phyloP scores from a whole-genome alignment of 1,284 basidiomycete genomes.

The Leccinum subfulvum region DNA sequence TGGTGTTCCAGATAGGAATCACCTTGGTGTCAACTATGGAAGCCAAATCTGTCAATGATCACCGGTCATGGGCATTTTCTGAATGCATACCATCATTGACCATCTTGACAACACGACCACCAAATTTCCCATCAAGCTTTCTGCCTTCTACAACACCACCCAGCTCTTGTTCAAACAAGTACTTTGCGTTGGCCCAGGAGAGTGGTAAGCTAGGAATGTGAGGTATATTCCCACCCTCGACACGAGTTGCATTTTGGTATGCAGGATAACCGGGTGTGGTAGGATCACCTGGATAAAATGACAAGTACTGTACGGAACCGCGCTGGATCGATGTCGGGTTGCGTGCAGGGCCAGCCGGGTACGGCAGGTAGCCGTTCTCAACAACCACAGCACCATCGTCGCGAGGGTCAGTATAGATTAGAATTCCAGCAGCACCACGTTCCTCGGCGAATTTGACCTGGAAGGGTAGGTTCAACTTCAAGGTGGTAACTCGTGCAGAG shows the following conservation, averaged over 20 bases:
- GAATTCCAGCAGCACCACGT: slow-evolving; percentile 69
- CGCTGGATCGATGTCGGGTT: slow-evolving; percentile 85
- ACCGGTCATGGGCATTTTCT: slow-evolving; percentile 3
- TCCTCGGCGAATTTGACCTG: slow-evolving; percentile 82
- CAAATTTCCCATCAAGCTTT: slow-evolving; percentile 48
- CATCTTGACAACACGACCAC: slow-evolving; percentile 49
- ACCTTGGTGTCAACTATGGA: slow-evolving; percentile 68
- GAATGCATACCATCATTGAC: slow-evolving; percentile 57
- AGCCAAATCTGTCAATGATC: neutral
- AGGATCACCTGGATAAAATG: slow-evolving; percentile 81
- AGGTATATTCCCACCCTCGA: slow-evolving; percentile 71
- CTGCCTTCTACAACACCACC: slow-evolving; percentile 35
- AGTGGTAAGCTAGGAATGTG: slow-evolving; percentile 81
- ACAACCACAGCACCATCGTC: slow-evolving; percentile 85
- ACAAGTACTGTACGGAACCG: slow-evolving; percentile 84
- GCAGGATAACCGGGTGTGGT: slow-evolving; percentile 86
- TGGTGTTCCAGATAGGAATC: slow-evolving; percentile 85
- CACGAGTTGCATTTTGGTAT: slow-evolving; percentile 79
- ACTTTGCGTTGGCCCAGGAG: slow-evolving; percentile 68
- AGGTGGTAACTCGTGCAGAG: neutral
- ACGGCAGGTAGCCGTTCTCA: slow-evolving; percentile 73
- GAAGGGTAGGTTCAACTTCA: slow-evolving; percentile 3
- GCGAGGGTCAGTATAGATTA: slow-evolving; percentile 87
- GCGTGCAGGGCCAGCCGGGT: slow-evolving; percentile 86
- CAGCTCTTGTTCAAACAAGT: slow-evolving; percentile 58